These are phyloP conservation scores for Hemileccinum rubropunctum DNA, from an alignment of 768 basidiomycete genomes.

Conservation along the genomic window DNA sequence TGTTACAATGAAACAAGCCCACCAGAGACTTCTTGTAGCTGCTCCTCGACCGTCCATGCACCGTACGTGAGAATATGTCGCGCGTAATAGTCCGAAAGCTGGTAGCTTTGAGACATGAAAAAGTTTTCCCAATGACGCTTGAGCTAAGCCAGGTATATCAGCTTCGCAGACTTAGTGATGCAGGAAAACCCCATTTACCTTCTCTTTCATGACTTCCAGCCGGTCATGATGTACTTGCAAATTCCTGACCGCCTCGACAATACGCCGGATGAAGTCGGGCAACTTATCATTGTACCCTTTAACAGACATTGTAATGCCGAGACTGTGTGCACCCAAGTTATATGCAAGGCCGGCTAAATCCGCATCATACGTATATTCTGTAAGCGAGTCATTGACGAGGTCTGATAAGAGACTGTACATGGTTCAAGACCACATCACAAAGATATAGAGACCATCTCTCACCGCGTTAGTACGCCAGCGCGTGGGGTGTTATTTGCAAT, in stretches of 20 bases:
- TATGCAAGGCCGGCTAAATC: slow-evolving; percentile 87
- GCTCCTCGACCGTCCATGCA: slow-evolving; percentile 77
- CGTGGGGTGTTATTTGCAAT: slow-evolving; percentile 61
- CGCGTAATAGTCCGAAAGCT: slow-evolving; percentile 72
- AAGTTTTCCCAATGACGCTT: slow-evolving; percentile 84
- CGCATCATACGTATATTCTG: slow-evolving; percentile 91
- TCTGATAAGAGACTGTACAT: slow-evolving; percentile 68
- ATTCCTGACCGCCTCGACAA: slow-evolving; percentile 65
- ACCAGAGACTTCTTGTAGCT: slow-evolving; percentile 73
- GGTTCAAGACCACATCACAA: not conserved
- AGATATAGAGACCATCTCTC: slow-evolving; percentile 15
- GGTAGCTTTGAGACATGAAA: slow-evolving; percentile 79
- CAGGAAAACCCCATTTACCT: slow-evolving; percentile 44
- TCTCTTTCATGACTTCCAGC: slow-evolving; percentile 79
- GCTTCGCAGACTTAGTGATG: not conserved
- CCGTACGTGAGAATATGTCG: slow-evolving; percentile 68
- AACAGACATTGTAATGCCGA: slow-evolving; percentile 65
- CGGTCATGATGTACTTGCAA: slow-evolving; percentile 68
- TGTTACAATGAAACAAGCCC: slow-evolving; percentile 29
- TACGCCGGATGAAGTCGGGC: slow-evolving; percentile 63
- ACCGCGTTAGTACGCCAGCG: slow-evolving; percentile 72
- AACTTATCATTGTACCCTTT: slow-evolving; percentile 94
- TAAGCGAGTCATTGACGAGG: slow-evolving; percentile 83
- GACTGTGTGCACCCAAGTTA: slow-evolving; percentile 55
- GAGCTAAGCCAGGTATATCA: slow-evolving; percentile 42